A percentile compares a stretch with the other conserved stretches of the same genome.
Evolutionary conservation across 225 moss, liverwort and hornwort genomes (phyloP).

Genomic region (Straminergon stramineum): DNA sequence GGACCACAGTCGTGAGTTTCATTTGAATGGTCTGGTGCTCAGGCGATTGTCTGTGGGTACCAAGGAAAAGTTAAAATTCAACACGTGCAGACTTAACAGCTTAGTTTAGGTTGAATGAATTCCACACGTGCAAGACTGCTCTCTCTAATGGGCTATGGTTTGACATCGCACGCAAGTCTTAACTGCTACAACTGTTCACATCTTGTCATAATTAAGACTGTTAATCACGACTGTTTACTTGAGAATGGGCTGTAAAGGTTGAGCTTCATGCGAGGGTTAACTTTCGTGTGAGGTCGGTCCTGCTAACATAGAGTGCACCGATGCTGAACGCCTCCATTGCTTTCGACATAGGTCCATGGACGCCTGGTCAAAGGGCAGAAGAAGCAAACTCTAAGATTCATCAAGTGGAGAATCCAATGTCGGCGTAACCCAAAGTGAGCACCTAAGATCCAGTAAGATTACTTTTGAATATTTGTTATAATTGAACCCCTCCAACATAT

Average conservation of each 20-base stretch:
- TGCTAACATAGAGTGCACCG: neutral
- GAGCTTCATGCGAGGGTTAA: neutral
- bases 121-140: neutral
- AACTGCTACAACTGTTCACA: neutral
- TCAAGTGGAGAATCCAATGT: too few species aligned
- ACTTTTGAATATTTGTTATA: neutral
- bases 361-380: neutral
- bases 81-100: constrained; percentile 9
- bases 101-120: neutral
- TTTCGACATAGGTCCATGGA: neutral
- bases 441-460: neutral
- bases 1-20: neutral
- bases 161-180: constrained; percentile 6
- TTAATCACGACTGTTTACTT: neutral
- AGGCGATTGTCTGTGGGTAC: neutral
- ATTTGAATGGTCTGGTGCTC: neutral
- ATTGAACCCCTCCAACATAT: neutral
- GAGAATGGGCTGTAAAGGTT: neutral
- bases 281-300: neutral
- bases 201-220: neutral
- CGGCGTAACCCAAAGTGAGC: neutral
- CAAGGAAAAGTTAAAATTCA: neutral
- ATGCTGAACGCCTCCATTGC: neutral
- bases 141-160: neutral
- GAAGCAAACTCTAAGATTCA: too few species aligned